Base-by-base conservation (phyloP, 2,329 filamentous ascomycete genomes). In the Talaromyces rugulosus region DNA sequence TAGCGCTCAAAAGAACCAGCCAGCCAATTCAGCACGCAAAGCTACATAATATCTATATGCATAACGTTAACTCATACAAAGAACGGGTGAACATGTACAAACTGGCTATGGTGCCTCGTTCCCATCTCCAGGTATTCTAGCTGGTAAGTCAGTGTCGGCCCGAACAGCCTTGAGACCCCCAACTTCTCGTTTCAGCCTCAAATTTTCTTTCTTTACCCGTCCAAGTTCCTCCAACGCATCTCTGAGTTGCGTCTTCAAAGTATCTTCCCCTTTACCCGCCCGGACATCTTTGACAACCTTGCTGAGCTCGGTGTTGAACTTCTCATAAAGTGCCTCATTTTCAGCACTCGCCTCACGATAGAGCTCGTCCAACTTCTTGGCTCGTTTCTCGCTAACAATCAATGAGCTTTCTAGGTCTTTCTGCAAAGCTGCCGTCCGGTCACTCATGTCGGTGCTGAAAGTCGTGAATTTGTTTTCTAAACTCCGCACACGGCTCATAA, bases 271-370 rank as follows among this genome's bases (percentile, higher is more conserved):
- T 50, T 91, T 89, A 56, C 89, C 89, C 4, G 86, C 85, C 66
- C 88, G 89, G 55, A 95, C 82, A 47, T 89, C 90, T 73, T 87
- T 89, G 51, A 92, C 82, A 63, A 97, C 90, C 79, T 90, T 92
- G 68, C 86, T 89, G 55, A 98, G 79, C 77, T 97, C 94, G n/a
- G 87, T 85, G 70, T 97, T 96, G 80, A 97, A 96, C 64, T 88
- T 89, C 67, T 94, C 90, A 75, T 97, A 97, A 60, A 98, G 81
- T 33, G 94, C 85, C 77, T 97, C 93, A 69, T 97, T 98, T 80
- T 98, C 94, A 0, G 91, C 90, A 68, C 88, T 92, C 16, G 88
- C 86, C 71, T 96, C 92, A 66, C 91, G 90, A 78, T 96, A 96
- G 58, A 96, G 80, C 76, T 96, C 90, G 72, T 97, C 93, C 59